phyloP scores from a whole-genome alignment of 305 asterid species.

The Solanum hybrid region DNA sequence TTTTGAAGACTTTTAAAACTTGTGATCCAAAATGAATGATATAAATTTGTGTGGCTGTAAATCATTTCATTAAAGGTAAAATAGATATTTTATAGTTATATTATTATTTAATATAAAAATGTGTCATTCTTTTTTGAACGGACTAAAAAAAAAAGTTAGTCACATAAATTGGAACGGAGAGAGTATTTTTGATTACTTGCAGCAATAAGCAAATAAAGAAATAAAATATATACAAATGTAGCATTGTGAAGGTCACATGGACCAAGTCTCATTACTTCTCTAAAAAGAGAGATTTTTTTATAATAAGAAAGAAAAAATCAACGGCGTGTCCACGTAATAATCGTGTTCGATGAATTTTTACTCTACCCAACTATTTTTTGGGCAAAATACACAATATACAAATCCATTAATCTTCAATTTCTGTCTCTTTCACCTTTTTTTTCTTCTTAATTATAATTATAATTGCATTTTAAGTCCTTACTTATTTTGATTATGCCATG shows the following conservation, averaged over 20 bases:
- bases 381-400: background rate
- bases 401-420: background rate
- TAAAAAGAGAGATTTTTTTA: background rate
- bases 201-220: background rate
- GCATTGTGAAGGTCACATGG: background rate
- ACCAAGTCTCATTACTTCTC: background rate
- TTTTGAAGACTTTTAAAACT: too few species aligned
- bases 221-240: background rate
- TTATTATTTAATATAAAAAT: too few species aligned
- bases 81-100: too few species aligned
- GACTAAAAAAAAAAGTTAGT: too few species aligned
- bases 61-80: too few species aligned
- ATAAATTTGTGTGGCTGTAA: too few species aligned
- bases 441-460: background rate
- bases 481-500: background rate
- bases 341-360: background rate
- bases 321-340: background rate
- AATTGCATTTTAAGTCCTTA: background rate
- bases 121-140: too few species aligned
- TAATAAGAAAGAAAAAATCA: background rate
- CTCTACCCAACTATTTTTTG: background rate
- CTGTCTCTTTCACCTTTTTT: background rate
- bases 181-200: background rate
- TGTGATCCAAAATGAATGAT: too few species aligned
- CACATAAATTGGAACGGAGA: too few species aligned